phyloP scores from a whole-genome alignment of 2,329 filamentous ascomycete species.

The Microsporum audouinii region DNA sequence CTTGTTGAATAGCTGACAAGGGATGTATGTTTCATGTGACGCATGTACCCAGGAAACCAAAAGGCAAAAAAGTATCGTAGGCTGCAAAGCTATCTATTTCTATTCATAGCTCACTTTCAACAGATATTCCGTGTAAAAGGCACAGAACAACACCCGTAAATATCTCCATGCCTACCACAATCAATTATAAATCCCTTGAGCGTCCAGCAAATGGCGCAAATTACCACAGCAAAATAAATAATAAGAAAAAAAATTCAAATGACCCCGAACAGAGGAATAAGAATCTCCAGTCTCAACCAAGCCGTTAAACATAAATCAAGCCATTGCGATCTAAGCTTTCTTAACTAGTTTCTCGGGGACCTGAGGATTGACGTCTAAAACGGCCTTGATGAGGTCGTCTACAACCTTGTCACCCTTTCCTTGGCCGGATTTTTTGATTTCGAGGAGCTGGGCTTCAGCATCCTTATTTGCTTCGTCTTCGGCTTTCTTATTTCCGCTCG shows the following conservation, averaged over 20 bases:
- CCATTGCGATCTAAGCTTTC: not conserved
- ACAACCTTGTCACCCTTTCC: conserved; percentile 71
- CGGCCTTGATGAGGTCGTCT: conserved; percentile 70
- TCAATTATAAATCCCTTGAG: not conserved
- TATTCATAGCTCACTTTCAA: not conserved
- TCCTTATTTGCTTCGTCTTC: conserved; percentile 71
- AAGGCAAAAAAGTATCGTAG: not conserved
- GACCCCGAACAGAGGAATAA: not conserved
- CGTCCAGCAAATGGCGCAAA: not conserved
- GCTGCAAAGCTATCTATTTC: not conserved
- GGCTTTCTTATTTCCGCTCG: conserved; percentile 75
- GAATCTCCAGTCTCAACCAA: not conserved
- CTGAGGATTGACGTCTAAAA: conserved; percentile 70
- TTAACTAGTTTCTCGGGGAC: conserved; percentile 39
- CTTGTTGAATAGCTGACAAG: not conserved
- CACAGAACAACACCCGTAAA: not conserved
- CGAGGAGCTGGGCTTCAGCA: conserved; percentile 66
- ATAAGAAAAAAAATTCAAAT: not conserved
- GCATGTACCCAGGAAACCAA: not conserved
- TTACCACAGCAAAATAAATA: not conserved
- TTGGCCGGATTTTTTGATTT: conserved; percentile 69
- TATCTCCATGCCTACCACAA: not conserved
- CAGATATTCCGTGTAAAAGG: not conserved
- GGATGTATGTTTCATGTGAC: not conserved
- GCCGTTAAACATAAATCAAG: not conserved